A percentile compares a stretch with the other conserved stretches of the same genome.
Conservation (phyloP, 2,329 filamentous ascomycete species). For the Colletotrichum cuscutae region DNA sequence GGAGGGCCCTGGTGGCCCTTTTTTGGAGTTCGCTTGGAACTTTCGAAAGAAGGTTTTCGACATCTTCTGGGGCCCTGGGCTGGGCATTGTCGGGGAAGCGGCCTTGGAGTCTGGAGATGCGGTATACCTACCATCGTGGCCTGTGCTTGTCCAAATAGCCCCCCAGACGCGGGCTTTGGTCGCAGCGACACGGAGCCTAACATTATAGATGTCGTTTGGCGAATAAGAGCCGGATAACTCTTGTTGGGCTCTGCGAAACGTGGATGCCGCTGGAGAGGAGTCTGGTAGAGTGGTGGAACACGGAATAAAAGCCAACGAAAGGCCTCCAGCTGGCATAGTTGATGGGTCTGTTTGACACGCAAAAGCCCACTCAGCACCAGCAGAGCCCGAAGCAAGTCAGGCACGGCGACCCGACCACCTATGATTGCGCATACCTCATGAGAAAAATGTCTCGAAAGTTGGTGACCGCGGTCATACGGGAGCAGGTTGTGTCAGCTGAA, state of each 20-base stretch:
- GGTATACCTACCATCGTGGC: neutral
- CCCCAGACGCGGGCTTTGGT: neutral
- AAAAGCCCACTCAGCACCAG: neutral
- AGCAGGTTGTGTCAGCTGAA: constrained; percentile 3
- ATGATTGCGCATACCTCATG: neutral
- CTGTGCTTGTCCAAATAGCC: neutral
- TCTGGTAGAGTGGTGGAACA: neutral
- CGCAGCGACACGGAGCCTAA: neutral
- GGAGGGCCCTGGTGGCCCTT: constrained; percentile 12
- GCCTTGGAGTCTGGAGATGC: constrained; percentile 1
- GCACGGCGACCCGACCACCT: neutral
- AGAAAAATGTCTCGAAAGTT: neutral
- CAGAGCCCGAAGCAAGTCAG: constrained; percentile 1
- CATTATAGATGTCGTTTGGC: neutral
- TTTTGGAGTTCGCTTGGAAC: constrained; percentile 6
- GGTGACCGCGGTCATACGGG: constrained; percentile 12
- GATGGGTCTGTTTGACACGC: neutral
- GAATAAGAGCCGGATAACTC: neutral
- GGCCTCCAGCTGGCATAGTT: constrained; percentile 14
- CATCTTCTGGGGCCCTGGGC: neutral
- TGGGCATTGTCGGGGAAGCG: neutral
- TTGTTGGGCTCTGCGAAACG: neutral
- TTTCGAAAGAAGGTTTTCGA: constrained; percentile 1
- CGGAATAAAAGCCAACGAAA: constrained; percentile 4
- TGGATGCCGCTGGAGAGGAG: neutral